phyloP scores from a whole-genome alignment of 2,329 filamentous ascomycete genomes.

The Ophiognomonia clavigignenti-juglandacearum region DNA sequence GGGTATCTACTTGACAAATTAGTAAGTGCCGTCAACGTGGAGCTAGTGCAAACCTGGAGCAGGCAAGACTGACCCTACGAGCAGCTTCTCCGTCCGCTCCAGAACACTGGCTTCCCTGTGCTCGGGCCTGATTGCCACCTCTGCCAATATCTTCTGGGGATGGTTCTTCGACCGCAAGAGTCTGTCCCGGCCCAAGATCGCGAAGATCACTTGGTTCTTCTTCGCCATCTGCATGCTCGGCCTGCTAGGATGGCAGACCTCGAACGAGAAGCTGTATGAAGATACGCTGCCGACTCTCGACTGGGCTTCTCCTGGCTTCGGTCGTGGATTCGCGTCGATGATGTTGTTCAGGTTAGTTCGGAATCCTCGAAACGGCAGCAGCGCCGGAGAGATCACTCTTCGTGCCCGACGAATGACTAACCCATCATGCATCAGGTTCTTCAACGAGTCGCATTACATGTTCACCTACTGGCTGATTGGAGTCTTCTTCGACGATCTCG shows the following conservation, averaged over 20 bases:
- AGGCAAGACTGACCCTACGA: background rate
- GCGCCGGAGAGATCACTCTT: no score
- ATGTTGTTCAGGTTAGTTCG: constrained; percentile 37
- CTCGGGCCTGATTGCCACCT: constrained; percentile 39
- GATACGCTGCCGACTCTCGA: constrained; percentile 36
- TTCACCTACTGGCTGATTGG: constrained; percentile 48
- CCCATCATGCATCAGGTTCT: constrained; percentile 26
- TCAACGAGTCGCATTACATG: constrained; percentile 48
- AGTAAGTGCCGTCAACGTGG: constrained; percentile 18
- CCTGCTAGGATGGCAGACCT: constrained; percentile 42
- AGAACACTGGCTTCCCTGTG: constrained; percentile 40
- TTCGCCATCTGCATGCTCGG: constrained; percentile 37
- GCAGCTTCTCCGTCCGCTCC: constrained; percentile 40
- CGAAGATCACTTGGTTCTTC: constrained; percentile 36
- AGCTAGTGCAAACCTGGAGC: no score
- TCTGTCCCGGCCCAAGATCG: constrained; percentile 36
- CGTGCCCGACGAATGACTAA: constrained; percentile 1
- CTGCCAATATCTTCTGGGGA: constrained; percentile 43
- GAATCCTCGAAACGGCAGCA: no score
- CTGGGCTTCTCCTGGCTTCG: constrained; percentile 39
- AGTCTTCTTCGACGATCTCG: constrained; percentile 45
- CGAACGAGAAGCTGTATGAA: constrained; percentile 42
- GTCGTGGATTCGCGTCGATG: constrained; percentile 41
- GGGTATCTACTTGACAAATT: constrained; percentile 47
- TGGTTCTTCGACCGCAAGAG: constrained; percentile 42